Percentiles rank a stretch among this genome's conserved stretches.
phyloP scores from a whole-genome alignment of 352 stramenopile species.

The Phytophthora palmivora region DNA sequence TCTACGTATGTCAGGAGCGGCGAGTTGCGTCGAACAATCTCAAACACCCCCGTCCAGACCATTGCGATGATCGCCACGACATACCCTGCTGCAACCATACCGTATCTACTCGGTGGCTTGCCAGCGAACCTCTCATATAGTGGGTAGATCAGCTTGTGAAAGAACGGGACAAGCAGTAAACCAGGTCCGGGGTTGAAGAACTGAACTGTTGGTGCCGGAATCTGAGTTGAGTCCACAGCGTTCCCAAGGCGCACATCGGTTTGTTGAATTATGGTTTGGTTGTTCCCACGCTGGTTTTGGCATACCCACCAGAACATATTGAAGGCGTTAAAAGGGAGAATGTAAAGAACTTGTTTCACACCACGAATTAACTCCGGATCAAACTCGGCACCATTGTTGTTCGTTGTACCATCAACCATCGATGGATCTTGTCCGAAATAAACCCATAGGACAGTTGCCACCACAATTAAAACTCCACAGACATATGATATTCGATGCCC shows the following conservation, averaged over 20 bases:
- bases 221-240: conserved; percentile 41
- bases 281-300: conserved; percentile 74
- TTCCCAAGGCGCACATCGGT: conserved; percentile 55
- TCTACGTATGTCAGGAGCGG: conserved; percentile 27
- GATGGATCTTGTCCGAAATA: conserved; percentile 45
- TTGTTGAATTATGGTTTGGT: conserved; percentile 75
- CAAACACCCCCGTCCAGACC: conserved; percentile 45
- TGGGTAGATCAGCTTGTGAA: conserved; percentile 50
- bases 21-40: conserved; percentile 37
- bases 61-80: conserved; percentile 44
- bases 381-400: conserved; percentile 39
- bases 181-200: conserved; percentile 53
- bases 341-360: conserved; percentile 57
- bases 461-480: conserved; percentile 33
- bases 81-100: conserved; percentile 44
- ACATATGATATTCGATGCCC: conserved; percentile 56
- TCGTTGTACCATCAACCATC: conserved; percentile 50
- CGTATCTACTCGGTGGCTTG: conserved; percentile 48
- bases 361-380: conserved; percentile 49
- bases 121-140: conserved; percentile 42
- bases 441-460: conserved; percentile 55
- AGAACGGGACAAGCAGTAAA: conserved; percentile 49
- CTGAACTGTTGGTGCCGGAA: conserved; percentile 55
- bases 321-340: conserved; percentile 42
- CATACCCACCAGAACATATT: conserved; percentile 65